Evolutionary conservation across 1,284 basidiomycete genomes (phyloP).

Genomic region (Meripilus lineatus): DNA sequence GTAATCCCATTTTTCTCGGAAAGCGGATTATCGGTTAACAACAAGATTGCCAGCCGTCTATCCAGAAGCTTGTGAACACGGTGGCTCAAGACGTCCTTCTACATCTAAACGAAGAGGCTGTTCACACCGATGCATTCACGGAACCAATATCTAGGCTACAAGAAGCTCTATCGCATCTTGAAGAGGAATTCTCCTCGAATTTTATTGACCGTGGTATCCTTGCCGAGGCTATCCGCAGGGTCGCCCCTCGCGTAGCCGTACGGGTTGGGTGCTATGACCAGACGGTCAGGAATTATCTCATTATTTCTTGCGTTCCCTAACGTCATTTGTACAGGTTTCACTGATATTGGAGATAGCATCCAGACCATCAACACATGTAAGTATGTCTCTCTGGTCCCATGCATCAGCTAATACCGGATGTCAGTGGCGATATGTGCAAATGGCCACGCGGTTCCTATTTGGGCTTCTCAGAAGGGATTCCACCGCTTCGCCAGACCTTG

Average conservation of each 20-base stretch:
- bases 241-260: constrained; percentile 34
- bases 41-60: constrained; percentile 59
- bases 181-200: constrained; percentile 41
- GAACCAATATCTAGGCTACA: constrained; percentile 43
- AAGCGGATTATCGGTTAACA: too few relatives aligned
- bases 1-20: constrained; percentile 32
- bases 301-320: background rate
- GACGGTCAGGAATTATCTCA: constrained; percentile 37
- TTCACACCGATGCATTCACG: constrained; percentile 54
- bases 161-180: constrained; percentile 41
- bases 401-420: constrained; percentile 6
- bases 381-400: constrained; percentile 22
- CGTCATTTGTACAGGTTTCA: constrained; percentile 45
- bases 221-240: constrained; percentile 36
- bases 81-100: constrained; percentile 65
- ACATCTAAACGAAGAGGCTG: constrained; percentile 57
- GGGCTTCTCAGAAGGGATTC: constrained; percentile 75
- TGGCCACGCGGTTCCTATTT: constrained; percentile 69
- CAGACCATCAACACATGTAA: constrained; percentile 66
- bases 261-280: constrained; percentile 43
- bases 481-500: constrained; percentile 58
- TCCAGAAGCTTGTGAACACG: constrained; percentile 81
- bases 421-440: constrained; percentile 89
- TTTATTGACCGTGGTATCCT: constrained; percentile 43
- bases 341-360: constrained; percentile 67